A percentile compares a stretch with the other conserved stretches of the same genome.
These are phyloP conservation scores for Wickerhamomyces rabaulensis DNA, from an alignment of 805 yeast species.

Conservation along the genomic window DNA sequence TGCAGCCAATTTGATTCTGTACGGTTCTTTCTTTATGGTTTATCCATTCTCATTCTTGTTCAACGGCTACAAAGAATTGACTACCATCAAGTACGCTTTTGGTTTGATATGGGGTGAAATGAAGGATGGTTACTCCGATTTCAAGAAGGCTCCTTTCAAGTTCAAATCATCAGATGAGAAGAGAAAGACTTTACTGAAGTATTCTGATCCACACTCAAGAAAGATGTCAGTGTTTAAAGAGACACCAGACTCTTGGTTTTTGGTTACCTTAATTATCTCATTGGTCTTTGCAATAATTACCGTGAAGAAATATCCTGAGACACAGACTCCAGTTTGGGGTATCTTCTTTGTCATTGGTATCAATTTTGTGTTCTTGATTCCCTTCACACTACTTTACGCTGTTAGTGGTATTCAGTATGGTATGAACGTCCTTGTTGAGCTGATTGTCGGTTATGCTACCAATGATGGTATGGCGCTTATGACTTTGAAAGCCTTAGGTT, in stretches of 20 bases:
- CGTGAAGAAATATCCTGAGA: slow-evolving; percentile 37
- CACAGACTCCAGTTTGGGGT: slow-evolving; percentile 57
- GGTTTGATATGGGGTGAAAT: not conserved
- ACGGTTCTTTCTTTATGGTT: slow-evolving; percentile 42
- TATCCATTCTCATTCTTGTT: slow-evolving; percentile 48
- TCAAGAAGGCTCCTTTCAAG: not conserved
- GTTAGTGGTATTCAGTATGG: slow-evolving; percentile 44
- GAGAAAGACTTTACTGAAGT: not conserved
- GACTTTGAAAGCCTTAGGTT: slow-evolving; percentile 47
- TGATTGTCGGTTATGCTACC: slow-evolving; percentile 50
- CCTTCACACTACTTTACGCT: slow-evolving; percentile 41
- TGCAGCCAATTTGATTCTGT: slow-evolving; percentile 55
- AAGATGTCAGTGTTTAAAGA: slow-evolving; percentile 55
- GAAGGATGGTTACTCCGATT: not conserved
- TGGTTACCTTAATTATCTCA: slow-evolving; percentile 36
- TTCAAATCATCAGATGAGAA: not conserved
- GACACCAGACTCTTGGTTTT: slow-evolving; percentile 49
- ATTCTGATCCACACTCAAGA: slow-evolving; percentile 41
- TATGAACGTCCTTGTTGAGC: slow-evolving; percentile 49
- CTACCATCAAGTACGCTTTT: slow-evolving; percentile 17
- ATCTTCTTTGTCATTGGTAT: slow-evolving; percentile 48
- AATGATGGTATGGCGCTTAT: slow-evolving; percentile 51
- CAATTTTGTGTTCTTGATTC: slow-evolving; percentile 45
- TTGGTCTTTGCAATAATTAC: slow-evolving; percentile 39
- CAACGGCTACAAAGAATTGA: slow-evolving; percentile 34